A percentile compares a stretch with the other conserved stretches of the same genome.
These are phyloP conservation scores for Bruguiera parviflora DNA, from an alignment of 345 rosid species.

Conservation along the genomic window DNA sequence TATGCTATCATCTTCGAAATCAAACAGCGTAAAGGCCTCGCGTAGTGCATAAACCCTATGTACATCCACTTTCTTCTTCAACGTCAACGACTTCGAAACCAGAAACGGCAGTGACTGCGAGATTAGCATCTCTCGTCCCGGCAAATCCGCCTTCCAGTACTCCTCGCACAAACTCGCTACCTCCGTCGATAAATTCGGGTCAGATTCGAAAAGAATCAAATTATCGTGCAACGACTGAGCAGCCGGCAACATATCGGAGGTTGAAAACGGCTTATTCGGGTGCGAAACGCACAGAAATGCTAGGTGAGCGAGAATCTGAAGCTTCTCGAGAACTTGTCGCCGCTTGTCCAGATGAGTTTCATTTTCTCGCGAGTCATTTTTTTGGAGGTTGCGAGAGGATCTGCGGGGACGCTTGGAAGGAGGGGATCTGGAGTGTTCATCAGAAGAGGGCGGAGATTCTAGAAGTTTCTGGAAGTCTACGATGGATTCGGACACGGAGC, in stretches of 20 bases:
- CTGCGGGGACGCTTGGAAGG: slow-evolving; percentile 48
- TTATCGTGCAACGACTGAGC: slow-evolving; percentile 63
- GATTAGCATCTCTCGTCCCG: slow-evolving; percentile 56
- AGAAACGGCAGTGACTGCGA: slow-evolving; percentile 78
- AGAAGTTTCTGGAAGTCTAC: slow-evolving; percentile 30
- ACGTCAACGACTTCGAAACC: slow-evolving; percentile 65
- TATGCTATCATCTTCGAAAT: slow-evolving; percentile 84
- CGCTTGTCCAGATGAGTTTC: not conserved
- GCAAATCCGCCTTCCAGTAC: slow-evolving; percentile 71
- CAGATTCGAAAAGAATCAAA: slow-evolving; percentile 65
- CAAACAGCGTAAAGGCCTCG: slow-evolving; percentile 69
- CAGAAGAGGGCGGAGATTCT: slow-evolving; percentile 7
- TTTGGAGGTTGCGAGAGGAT: slow-evolving; percentile 21
- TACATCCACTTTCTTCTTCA: slow-evolving; percentile 83
- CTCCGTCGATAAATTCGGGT: slow-evolving; percentile 52
- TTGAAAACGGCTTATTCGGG: slow-evolving; percentile 45
- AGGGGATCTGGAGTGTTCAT: slow-evolving; percentile 40
- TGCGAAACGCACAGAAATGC: slow-evolving; percentile 43
- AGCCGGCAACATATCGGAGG: slow-evolving; percentile 50
- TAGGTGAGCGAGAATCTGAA: slow-evolving; percentile 46
- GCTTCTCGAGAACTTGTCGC: slow-evolving; percentile 27
- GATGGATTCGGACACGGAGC: slow-evolving; percentile 39
- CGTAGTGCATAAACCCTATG: slow-evolving; percentile 69
- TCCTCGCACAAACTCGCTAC: slow-evolving; percentile 67
- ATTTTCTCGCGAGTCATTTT: not conserved